phyloP scores from a whole-genome alignment of 1,284 basidiomycete genomes.

The Tausonia pullulans region DNA sequence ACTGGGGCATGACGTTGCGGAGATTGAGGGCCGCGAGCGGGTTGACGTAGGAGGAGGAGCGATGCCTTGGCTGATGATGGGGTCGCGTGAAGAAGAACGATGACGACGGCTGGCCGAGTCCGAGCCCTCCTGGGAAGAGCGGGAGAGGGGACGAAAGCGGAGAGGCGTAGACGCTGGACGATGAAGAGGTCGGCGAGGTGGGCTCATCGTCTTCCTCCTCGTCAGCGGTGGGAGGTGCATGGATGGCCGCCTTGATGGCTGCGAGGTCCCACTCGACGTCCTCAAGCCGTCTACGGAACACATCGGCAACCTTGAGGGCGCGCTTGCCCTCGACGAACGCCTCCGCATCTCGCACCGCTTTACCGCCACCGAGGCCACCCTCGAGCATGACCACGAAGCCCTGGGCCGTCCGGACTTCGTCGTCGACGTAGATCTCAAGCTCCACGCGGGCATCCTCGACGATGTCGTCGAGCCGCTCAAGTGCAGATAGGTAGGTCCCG shows the following conservation, averaged over 20 bases:
- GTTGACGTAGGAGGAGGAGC: neutral
- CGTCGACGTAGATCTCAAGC: slow-evolving; percentile 67
- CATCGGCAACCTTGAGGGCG: slow-evolving; percentile 37
- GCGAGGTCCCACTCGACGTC: slow-evolving; percentile 74
- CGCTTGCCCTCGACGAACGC: slow-evolving; percentile 47
- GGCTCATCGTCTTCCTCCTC: too few relatives aligned
- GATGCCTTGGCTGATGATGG: too few relatives aligned
- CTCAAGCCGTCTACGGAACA: slow-evolving; percentile 50
- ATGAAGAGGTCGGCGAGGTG: too few relatives aligned
- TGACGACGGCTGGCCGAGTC: too few relatives aligned
- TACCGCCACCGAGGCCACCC: slow-evolving; percentile 42
- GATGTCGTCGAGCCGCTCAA: slow-evolving; percentile 62
- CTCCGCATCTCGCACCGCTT: slow-evolving; percentile 38
- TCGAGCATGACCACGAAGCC: slow-evolving; percentile 62
- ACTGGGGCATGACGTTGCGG: slow-evolving; percentile 9
- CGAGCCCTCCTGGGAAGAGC: too few relatives aligned
- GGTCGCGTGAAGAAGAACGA: too few relatives aligned
- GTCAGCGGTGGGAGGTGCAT: too few relatives aligned
- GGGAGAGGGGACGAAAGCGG: too few relatives aligned
- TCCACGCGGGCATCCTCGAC: slow-evolving; percentile 76
- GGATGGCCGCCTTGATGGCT: slow-evolving; percentile 18
- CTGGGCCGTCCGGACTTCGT: slow-evolving; percentile 56
- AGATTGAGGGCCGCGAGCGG: slow-evolving; percentile 19
- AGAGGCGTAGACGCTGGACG: too few relatives aligned
- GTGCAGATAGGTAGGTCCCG: slow-evolving; percentile 34